Evolutionary conservation across 176 grass and related monocot genomes (phyloP).

Genomic region (Guadua angustifolia): DNA sequence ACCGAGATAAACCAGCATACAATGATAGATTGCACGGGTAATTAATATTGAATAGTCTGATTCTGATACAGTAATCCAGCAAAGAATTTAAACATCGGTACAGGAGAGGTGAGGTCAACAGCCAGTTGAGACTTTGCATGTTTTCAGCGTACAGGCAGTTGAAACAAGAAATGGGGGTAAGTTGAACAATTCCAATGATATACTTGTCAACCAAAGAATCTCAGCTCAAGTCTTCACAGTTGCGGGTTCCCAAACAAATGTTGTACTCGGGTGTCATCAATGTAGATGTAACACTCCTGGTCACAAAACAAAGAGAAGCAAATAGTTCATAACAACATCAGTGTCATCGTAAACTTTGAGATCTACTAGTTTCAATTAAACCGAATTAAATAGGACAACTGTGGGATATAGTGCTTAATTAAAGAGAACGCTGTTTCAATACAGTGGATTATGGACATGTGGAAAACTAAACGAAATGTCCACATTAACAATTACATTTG

Average conservation of each 20-base stretch:
- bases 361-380: background rate
- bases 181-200: conserved; percentile 53
- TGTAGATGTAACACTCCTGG: conserved; percentile 51
- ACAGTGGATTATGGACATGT: background rate
- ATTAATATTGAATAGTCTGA: conserved; percentile 33
- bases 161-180: conserved; percentile 53
- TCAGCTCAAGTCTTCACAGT: conserved; percentile 64
- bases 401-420: background rate
- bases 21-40: background rate
- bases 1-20: background rate
- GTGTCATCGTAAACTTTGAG: background rate
- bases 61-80: conserved; percentile 38
- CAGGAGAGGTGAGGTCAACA: conserved; percentile 52
- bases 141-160: conserved; percentile 53
- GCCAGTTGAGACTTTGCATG: conserved; percentile 45
- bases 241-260: conserved; percentile 53
- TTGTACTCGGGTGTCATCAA: conserved; percentile 45
- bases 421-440: conserved; percentile 6
- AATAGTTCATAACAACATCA: background rate
- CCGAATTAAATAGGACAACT: background rate
- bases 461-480: background rate
- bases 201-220: conserved; percentile 71
- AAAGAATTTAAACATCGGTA: conserved; percentile 55
- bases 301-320: background rate
- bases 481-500: background rate